Percentiles rank a stretch among this genome's conserved stretches.
Conservation (phyloP, 2,329 filamentous ascomycete species). For the Verticillium nubilum region DNA sequence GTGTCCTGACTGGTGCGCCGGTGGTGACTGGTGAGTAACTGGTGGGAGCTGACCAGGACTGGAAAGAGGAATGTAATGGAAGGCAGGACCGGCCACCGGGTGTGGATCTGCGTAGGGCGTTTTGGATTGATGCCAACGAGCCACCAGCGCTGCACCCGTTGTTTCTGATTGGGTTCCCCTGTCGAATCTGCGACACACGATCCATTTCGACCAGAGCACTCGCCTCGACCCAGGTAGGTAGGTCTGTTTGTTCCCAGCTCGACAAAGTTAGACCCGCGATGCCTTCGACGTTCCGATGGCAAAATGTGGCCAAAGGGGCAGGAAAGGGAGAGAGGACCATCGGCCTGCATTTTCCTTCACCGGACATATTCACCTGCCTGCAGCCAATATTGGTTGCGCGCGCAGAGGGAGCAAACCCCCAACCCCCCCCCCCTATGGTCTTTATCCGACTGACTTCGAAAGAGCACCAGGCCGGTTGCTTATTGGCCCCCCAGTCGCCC, state of each 20-base stretch:
- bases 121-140: conserved; percentile 26
- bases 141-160: conserved; percentile 9
- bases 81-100: not conserved
- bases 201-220: not conserved
- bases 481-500: not conserved
- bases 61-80: not conserved
- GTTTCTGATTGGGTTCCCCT: conserved; percentile 13
- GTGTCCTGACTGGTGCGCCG: not conserved
- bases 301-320: not conserved
- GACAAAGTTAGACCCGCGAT: not conserved
- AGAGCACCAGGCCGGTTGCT: not conserved
- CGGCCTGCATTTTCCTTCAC: not conserved
- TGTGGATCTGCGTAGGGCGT: conserved; percentile 20
- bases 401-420: not conserved
- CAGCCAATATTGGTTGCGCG: not conserved
- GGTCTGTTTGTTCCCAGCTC: not conserved
- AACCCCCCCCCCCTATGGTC: too few relatives aligned
- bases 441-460: not conserved
- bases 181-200: conserved; percentile 6
- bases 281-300: not conserved
- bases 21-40: too few relatives aligned
- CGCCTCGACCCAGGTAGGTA: not conserved
- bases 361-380: not conserved
- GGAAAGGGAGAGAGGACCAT: not conserved
- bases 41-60: not conserved